Conservation (phyloP, 805 yeast genomes). For the Candida nonsorbophila region DNA sequence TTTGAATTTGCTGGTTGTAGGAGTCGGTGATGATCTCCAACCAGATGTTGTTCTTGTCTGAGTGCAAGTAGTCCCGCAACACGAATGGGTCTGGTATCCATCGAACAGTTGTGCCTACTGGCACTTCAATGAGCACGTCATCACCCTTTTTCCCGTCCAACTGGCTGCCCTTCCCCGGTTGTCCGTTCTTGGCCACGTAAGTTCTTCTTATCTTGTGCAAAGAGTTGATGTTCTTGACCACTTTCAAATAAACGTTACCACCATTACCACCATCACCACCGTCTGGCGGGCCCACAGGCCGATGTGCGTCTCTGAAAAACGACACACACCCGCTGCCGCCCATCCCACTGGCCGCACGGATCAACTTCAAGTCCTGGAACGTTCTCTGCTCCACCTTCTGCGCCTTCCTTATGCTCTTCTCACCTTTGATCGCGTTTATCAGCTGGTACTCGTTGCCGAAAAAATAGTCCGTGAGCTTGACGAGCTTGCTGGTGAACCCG, state of each 20-base stretch:
- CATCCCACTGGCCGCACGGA: conserved; percentile 65
- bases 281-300: conserved; percentile 89
- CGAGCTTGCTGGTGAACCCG: conserved; percentile 9
- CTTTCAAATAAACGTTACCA: conserved; percentile 81
- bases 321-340: conserved; percentile 91
- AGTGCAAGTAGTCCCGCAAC: conserved; percentile 26
- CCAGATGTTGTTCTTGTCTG: conserved; percentile 7
- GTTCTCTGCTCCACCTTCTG: conserved; percentile 31
- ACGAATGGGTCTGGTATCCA: conserved; percentile 76
- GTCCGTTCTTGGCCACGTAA: conserved; percentile 71
- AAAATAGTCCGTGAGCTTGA: conserved; percentile 33
- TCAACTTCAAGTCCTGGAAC: conserved; percentile 57
- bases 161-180: conserved; percentile 67
- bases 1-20: conserved; percentile 30
- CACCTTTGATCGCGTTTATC: conserved; percentile 32
- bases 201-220: conserved; percentile 62
- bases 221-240: conserved; percentile 65
- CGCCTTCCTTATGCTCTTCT: conserved; percentile 21
- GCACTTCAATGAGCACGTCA: conserved; percentile 77
- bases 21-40: conserved; percentile 5
- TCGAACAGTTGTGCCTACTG: conserved; percentile 81
- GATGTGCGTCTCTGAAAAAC: conserved; percentile 79
- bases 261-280: conserved; percentile 99
- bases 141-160: conserved; percentile 83
- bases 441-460: conserved; percentile 36